Base-by-base conservation (phyloP, 2,329 filamentous ascomycete species). In the Aspergillus sp. region DNA sequence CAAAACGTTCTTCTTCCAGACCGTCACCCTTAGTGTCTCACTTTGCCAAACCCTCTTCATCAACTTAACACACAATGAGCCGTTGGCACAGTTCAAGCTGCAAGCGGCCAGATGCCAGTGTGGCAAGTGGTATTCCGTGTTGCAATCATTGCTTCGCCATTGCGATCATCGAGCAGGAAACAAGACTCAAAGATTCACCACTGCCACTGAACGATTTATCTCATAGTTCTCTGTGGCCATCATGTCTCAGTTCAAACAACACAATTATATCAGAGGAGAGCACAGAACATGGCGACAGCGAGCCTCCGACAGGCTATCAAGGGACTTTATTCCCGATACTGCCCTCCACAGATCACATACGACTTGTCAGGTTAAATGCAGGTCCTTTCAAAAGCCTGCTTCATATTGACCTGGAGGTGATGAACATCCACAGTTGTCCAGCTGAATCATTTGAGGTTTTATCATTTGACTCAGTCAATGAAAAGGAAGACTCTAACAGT, bases 71-170 rank as follows among this genome's bases (percentile, higher is more conserved):
- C 13, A 47, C 15, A 21, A 58, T 58, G 56, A 17, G 25, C 38
- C 56, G 28, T 19, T 57, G 48, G 56, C 56, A 54, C 38, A 49
- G 48, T n/a, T 25, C 56, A 13, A 19, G 56, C 4, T 58, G 49
- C n/a, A 48, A 39, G 23, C 49, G 49, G 9, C 49, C 56, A 48
- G 56, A 53, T 45, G 49, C 48, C n/a, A 53, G 38, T 25, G 28
- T 38, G 4, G 49, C 49, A 4, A 48, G 56, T 21, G 56, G 56
- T 4, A 28, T 54, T 25, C 49, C 38, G 5, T 53, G n/a, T 25
- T 53, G 49, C 38, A 32, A 19, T 15, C 53, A 53, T n/a, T 58
- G 56, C 25, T 58, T 58, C 12, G 49, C 56, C 6, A 43, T 38
- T n/a, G 38, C 56, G 2, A 28, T 28, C 4, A 21, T 53, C 15